phyloP scores from a whole-genome alignment of 129 eudicot genomes.

The Chrysanthemum seticuspe region DNA sequence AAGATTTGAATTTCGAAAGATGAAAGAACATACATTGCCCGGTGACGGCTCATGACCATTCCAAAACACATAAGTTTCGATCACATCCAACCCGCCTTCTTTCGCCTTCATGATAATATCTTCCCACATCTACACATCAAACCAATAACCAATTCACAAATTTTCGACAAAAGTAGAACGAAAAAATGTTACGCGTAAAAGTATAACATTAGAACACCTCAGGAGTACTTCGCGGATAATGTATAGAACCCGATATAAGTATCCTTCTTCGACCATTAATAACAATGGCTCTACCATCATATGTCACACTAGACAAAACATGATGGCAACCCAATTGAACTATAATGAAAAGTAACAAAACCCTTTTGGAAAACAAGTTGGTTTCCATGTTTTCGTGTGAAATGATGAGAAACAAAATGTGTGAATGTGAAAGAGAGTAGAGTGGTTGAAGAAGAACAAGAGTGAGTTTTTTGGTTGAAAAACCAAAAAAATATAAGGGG shows the following conservation, averaged over 20 bases:
- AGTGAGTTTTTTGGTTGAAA: slow-evolving; percentile 21
- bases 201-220: slow-evolving; percentile 46
- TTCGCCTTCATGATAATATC: slow-evolving; percentile 90
- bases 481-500: slow-evolving; percentile 13
- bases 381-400: slow-evolving; percentile 37
- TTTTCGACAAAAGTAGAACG: slow-evolving; percentile 3
- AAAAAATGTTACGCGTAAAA: background rate
- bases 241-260: slow-evolving; percentile 88
- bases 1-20: slow-evolving; percentile 5
- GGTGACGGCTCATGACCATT: slow-evolving; percentile 95
- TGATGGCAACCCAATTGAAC: slow-evolving; percentile 33
- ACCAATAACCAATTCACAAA: background rate
- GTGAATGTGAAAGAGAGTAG: slow-evolving; percentile 14
- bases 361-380: slow-evolving; percentile 36
- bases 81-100: slow-evolving; percentile 92
- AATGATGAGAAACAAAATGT: slow-evolving; percentile 9
- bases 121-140: slow-evolving; percentile 84
- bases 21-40: slow-evolving; percentile 58
- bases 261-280: slow-evolving; percentile 88
- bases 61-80: slow-evolving; percentile 97
- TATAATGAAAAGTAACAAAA: slow-evolving; percentile 35
- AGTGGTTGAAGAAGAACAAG: slow-evolving; percentile 40
- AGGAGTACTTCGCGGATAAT: slow-evolving; percentile 98
- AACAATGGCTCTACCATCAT: slow-evolving; percentile 73
- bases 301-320: slow-evolving; percentile 62